phyloP scores from a whole-genome alignment of 768 basidiomycete species.

The Phlebiopsis flavidoalba region DNA sequence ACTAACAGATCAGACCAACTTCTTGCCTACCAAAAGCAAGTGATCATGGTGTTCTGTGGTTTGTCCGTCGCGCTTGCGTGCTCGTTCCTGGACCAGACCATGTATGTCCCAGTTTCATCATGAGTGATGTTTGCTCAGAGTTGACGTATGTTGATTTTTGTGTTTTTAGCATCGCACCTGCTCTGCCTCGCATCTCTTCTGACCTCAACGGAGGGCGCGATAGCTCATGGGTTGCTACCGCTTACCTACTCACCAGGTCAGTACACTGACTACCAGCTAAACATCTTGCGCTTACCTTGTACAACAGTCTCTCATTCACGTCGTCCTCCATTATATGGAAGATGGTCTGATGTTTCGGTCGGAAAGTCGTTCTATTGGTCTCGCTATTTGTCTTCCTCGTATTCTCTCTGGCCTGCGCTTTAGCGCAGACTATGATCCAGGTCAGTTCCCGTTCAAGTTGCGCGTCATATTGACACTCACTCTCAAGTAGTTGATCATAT shows the following conservation, averaged over 20 bases:
- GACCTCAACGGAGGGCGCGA: slow-evolving; percentile 13
- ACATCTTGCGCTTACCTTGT: not conserved
- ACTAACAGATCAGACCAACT: slow-evolving; percentile 18
- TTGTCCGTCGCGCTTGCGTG: slow-evolving; percentile 15
- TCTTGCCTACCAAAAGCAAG: slow-evolving; percentile 15
- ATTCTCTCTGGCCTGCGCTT: slow-evolving; percentile 15
- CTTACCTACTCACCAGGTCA: slow-evolving; percentile 14
- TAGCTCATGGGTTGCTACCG: slow-evolving; percentile 15
- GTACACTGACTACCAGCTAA: not conserved
- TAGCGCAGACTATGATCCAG: slow-evolving; percentile 15
- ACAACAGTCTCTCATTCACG: slow-evolving; percentile 7
- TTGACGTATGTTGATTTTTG: not conserved
- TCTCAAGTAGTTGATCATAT: slow-evolving; percentile 14
- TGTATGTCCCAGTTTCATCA: slow-evolving; percentile 7
- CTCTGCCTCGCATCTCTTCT: slow-evolving; percentile 14
- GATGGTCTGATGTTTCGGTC: slow-evolving; percentile 20
- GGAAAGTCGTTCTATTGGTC: slow-evolving; percentile 12
- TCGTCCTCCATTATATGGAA: slow-evolving; percentile 18
- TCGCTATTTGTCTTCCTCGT: slow-evolving; percentile 12
- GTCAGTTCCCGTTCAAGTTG: not conserved
- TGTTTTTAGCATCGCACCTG: slow-evolving; percentile 14
- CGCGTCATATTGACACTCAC: not conserved
- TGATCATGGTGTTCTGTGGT: slow-evolving; percentile 15
- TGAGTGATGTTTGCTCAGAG: not conserved
- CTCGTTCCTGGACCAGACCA: slow-evolving; percentile 18